Conservation (phyloP, 2,329 filamentous ascomycete species). For the Diaporthe velutina region DNA sequence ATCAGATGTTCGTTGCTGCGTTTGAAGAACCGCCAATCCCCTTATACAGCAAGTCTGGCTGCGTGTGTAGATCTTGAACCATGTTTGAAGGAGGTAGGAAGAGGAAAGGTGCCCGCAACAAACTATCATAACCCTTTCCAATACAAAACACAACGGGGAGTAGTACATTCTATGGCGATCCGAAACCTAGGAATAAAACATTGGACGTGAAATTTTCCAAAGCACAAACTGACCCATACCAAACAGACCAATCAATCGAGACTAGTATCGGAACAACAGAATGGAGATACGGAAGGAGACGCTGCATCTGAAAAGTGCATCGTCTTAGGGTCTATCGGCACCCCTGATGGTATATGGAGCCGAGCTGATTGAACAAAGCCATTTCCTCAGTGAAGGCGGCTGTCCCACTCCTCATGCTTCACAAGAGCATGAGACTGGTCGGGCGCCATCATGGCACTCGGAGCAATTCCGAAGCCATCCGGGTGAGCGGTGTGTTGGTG, state of each 20-base stretch:
- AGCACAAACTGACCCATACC: neutral
- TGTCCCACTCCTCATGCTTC: conserved; percentile 40
- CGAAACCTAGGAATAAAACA: neutral
- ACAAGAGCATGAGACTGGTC: conserved; percentile 32
- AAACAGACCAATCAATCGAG: neutral
- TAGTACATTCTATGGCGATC: conserved; percentile 25
- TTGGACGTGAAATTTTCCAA: neutral
- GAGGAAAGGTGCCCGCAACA: neutral
- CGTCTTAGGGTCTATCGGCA: neutral
- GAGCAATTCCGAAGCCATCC: conserved; percentile 35
- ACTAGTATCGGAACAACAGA: neutral
- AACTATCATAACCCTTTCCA: conserved; percentile 16
- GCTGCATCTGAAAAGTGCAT: neutral
- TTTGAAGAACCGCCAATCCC: neutral
- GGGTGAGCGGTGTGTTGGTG: conserved; percentile 41
- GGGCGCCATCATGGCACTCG: conserved; percentile 33
- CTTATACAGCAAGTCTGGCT: neutral
- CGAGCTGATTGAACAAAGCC: neutral
- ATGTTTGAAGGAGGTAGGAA: neutral
- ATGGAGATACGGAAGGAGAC: neutral
- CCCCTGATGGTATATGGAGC: no score
- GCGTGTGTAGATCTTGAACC: neutral
- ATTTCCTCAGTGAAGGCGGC: conserved; percentile 14
- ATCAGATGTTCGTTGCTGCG: neutral
- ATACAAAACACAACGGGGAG: neutral